These are phyloP conservation scores for Verticillium alfalfae DNA, from an alignment of 2,329 filamentous ascomycete species.

Conservation along the genomic window DNA sequence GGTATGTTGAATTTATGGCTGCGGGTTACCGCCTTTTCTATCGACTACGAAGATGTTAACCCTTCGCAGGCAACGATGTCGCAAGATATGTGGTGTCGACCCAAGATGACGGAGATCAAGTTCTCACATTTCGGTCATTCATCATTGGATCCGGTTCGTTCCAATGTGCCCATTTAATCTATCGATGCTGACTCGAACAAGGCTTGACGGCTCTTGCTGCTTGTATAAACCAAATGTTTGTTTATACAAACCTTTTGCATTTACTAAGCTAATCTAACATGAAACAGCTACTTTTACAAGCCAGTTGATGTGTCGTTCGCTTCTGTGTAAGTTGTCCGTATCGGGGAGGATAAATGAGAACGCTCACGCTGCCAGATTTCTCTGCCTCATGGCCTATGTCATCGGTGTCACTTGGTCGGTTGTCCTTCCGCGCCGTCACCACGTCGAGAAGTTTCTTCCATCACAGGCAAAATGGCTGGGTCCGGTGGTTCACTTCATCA, in stretches of 20 bases:
- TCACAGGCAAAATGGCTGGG: constrained; percentile 10
- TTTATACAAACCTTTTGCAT: neutral
- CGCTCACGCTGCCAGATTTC: neutral
- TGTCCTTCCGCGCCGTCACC: constrained; percentile 7
- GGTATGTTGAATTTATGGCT: neutral
- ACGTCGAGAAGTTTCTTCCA: constrained; percentile 6
- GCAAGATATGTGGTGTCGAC: constrained; percentile 7
- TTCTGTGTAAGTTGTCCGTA: neutral
- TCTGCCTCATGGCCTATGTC: constrained; percentile 8
- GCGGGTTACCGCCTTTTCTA: neutral
- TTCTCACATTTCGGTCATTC: constrained; percentile 6
- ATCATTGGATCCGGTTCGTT: constrained; percentile 6
- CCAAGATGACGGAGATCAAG: constrained; percentile 5
- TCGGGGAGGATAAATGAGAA: too few species aligned
- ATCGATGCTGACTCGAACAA: neutral
- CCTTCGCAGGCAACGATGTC: constrained; percentile 4
- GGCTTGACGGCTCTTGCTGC: constrained; percentile 7
- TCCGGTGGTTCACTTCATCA: constrained; percentile 8
- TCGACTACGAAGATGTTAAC: neutral
- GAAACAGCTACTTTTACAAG: constrained; percentile 9
- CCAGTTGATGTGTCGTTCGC: constrained; percentile 7
- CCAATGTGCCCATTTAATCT: too few species aligned
- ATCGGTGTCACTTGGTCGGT: constrained; percentile 9
- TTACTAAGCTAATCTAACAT: neutral
- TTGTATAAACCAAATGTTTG: constrained; percentile 9